Conservation (phyloP, 2,329 filamentous ascomycete species). For the Penicillium psychrosexuale region DNA sequence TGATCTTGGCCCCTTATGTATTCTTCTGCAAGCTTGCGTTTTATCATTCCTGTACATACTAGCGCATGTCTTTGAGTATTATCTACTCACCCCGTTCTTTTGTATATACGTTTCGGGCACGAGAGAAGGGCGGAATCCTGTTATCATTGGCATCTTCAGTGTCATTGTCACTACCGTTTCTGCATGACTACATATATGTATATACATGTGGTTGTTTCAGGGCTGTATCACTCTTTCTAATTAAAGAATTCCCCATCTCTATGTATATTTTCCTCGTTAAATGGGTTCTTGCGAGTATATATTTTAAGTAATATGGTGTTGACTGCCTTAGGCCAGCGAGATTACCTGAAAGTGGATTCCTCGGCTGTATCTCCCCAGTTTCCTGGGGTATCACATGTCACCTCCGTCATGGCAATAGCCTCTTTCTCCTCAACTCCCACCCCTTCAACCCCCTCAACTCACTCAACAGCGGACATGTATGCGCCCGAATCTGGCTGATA, state of each 20-base stretch:
- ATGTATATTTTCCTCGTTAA: not conserved
- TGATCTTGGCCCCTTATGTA: not conserved
- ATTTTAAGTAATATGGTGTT: not conserved
- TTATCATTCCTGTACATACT: slow-evolving; percentile 4
- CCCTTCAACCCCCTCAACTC: not conserved
- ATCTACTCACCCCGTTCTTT: not conserved
- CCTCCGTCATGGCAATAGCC: slow-evolving; percentile 11
- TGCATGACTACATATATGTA: not conserved
- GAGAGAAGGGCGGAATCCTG: not conserved
- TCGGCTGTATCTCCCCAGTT: slow-evolving; percentile 23
- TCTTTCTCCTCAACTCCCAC: not conserved
- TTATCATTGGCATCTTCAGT: not conserved
- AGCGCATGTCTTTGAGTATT: not conserved
- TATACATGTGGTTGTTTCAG: not conserved
- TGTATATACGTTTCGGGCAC: slow-evolving; percentile 4
- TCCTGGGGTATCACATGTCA: slow-evolving; percentile 27
- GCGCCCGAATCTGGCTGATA: slow-evolving; percentile 19
- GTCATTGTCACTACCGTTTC: not conserved
- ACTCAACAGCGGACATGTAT: slow-evolving; percentile 17
- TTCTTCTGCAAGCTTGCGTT: not conserved
- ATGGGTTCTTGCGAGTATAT: not conserved
- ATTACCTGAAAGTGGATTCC: slow-evolving; percentile 9
- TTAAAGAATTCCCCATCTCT: not conserved
- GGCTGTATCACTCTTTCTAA: not conserved
- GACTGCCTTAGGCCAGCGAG: not conserved